Base-by-base conservation (phyloP, 192 early-diverging fungal genomes). In the Geranomyces variabilis region DNA sequence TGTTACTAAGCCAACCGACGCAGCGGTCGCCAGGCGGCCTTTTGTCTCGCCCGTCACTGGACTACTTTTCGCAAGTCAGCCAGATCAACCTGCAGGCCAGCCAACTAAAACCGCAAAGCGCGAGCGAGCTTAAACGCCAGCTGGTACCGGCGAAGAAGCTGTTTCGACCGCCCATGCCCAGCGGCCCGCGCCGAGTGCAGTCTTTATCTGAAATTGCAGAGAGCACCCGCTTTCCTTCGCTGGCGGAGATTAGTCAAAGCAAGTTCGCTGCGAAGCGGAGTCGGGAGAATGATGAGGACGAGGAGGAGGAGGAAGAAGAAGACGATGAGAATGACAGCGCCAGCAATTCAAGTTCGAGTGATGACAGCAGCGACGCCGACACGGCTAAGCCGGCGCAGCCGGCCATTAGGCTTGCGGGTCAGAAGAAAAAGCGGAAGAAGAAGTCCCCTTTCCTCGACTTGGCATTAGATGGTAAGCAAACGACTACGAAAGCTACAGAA, bases 401-500 rank as follows among this genome's bases (percentile, higher is more conserved):
- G 17, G 22, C 67, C 28, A 29, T 57, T 6, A 22, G 67, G 34
- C 47, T 68, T 12, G 67, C 67, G n/a, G 67, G 67, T 17, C 58
- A 60, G 29, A 60, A 19, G 31, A 60, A 60, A 19, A 68, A 68
- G 53, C 21, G 36, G 15, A 68, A 48, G 31, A 51, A 48, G 34
- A 68, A 68, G 67, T 57, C 47, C 17, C 43, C 53, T 8, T 68
- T 68, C 36, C 33, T 57, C 17, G 67, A 68, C 15, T 41, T 68
- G n/a, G 67, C 67, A 9, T 12, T 36, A 21, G 29, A 55, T 68
- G 67, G 67, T 68, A 58, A 33, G 67, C 41, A 41, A 3, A 10
- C 10, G 3, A 10, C 36, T 41, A 3, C 36, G 36, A 41, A 41
- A 7, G n/a, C n/a, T n/a, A n/a, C 36, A 41, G 10, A 41, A 41